phyloP scores from a whole-genome alignment of 352 stramenopile species.

The Phytophthora crassamura region DNA sequence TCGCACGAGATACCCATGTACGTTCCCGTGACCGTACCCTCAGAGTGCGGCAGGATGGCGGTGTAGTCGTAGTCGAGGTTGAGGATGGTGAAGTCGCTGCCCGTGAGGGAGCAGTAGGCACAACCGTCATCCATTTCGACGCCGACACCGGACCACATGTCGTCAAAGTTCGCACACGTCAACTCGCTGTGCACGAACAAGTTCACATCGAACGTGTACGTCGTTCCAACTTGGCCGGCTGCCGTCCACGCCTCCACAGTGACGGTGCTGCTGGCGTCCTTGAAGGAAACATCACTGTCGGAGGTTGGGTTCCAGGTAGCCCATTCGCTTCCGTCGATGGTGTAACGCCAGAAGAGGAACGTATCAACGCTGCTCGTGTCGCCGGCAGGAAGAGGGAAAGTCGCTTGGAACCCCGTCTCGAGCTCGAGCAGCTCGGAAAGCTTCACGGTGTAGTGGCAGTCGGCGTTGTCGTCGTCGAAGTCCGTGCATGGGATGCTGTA shows the following conservation, averaged over 20 bases:
- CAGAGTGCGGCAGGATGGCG: slow-evolving; percentile 3
- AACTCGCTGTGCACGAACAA: slow-evolving; percentile 43
- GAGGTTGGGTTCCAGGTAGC: slow-evolving; percentile 8
- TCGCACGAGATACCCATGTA: slow-evolving; percentile 7
- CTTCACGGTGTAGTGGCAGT: slow-evolving; percentile 23
- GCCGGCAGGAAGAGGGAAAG: neutral
- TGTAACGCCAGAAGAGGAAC: slow-evolving; percentile 66
- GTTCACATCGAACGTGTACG: slow-evolving; percentile 41
- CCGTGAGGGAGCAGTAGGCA: slow-evolving; percentile 20
- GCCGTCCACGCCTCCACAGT: slow-evolving; percentile 62
- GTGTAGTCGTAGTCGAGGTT: slow-evolving; percentile 16
- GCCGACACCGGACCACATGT: slow-evolving; percentile 2
- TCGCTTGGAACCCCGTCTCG: neutral
- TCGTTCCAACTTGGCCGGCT: slow-evolving; percentile 35
- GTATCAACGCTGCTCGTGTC: neutral
- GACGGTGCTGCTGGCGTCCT: slow-evolving; percentile 35
- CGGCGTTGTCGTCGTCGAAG: slow-evolving; percentile 1
- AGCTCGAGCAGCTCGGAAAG: slow-evolving; percentile 19
- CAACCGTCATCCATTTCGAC: neutral
- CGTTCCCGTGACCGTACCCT: slow-evolving; percentile 1
- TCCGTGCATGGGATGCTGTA: slow-evolving; percentile 20
- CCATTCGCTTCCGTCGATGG: slow-evolving; percentile 9
- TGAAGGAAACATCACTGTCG: slow-evolving; percentile 26
- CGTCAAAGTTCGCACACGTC: slow-evolving; percentile 14
- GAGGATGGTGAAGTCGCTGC: slow-evolving; percentile 33